Conservation (phyloP, 2,329 filamentous ascomycete species). For the Alternaria sp. region DNA sequence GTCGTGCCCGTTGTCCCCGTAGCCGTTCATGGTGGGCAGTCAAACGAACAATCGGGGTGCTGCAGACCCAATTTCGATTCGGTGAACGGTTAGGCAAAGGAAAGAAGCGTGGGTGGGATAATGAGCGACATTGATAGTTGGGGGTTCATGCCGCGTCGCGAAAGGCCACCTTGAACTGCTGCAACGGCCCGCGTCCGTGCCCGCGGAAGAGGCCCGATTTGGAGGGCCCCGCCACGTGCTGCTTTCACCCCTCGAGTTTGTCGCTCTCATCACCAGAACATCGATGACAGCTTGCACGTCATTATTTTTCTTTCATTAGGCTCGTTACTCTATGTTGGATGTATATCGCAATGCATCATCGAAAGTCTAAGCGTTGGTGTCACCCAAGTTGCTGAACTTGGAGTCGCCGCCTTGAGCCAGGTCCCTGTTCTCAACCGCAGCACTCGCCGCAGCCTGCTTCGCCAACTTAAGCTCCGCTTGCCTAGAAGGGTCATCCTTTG, state of each 20-base stretch:
- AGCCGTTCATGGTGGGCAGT: slow-evolving; percentile 73
- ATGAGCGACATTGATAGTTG: slow-evolving; percentile 25
- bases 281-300: background rate
- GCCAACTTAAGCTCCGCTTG: slow-evolving; percentile 51
- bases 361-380: slow-evolving; percentile 9
- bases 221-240: slow-evolving; percentile 17
- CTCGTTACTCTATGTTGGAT: background rate
- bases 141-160: slow-evolving; percentile 17
- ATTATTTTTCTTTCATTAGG: background rate
- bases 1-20: slow-evolving; percentile 69
- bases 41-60: slow-evolving; percentile 28
- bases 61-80: slow-evolving; percentile 35
- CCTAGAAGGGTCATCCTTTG: slow-evolving; percentile 61
- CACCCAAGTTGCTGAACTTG: slow-evolving; percentile 31
- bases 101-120: slow-evolving; percentile 17
- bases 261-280: background rate
- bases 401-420: slow-evolving; percentile 21
- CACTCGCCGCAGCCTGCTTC: slow-evolving; percentile 40
- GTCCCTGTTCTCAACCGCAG: slow-evolving; percentile 28
- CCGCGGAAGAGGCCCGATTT: slow-evolving; percentile 28
- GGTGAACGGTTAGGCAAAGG: slow-evolving; percentile 2
- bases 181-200: slow-evolving; percentile 23
- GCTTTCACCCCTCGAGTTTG: background rate
- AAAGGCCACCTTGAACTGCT: slow-evolving; percentile 48
- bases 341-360: background rate